These are phyloP conservation scores for Clarireedia monteithiana DNA, from an alignment of 2,329 filamentous ascomycete species.

Conservation along the genomic window DNA sequence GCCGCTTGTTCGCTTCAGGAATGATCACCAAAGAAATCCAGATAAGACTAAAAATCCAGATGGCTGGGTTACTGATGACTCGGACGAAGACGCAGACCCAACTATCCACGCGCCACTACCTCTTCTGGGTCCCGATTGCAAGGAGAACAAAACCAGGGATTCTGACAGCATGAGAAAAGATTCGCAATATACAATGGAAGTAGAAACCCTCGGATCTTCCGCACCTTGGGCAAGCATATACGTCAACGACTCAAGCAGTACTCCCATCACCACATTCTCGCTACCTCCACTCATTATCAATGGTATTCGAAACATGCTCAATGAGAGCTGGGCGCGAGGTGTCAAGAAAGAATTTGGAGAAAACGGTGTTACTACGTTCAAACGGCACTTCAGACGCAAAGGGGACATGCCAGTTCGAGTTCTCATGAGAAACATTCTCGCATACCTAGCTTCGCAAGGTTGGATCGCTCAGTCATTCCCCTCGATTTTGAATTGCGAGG, in stretches of 20 bases:
- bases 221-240: neutral
- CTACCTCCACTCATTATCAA: neutral
- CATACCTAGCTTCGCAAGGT: neutral
- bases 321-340: neutral
- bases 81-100: too few species aligned
- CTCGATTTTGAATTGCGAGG: neutral
- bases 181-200: neutral
- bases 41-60: too few species aligned
- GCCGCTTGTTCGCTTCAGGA: too few species aligned
- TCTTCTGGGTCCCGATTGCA: too few species aligned
- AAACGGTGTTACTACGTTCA: neutral
- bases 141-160: too few species aligned
- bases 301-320: neutral
- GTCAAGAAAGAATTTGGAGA: neutral
- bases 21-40: too few species aligned
- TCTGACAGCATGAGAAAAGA: neutral
- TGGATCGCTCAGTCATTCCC: neutral
- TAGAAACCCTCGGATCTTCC: neutral
- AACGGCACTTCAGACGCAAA: neutral
- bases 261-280: neutral
- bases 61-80: too few species aligned
- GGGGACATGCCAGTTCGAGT: neutral
- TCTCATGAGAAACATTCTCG: slow-evolving; percentile 1
- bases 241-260: neutral
- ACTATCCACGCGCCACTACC: too few species aligned